Evolutionary conservation across 495 filamentous ascomycete species (phyloP), one percentile per base, ranked within the genome.

Genomic region (Aspergillus homomorphus): DNA sequence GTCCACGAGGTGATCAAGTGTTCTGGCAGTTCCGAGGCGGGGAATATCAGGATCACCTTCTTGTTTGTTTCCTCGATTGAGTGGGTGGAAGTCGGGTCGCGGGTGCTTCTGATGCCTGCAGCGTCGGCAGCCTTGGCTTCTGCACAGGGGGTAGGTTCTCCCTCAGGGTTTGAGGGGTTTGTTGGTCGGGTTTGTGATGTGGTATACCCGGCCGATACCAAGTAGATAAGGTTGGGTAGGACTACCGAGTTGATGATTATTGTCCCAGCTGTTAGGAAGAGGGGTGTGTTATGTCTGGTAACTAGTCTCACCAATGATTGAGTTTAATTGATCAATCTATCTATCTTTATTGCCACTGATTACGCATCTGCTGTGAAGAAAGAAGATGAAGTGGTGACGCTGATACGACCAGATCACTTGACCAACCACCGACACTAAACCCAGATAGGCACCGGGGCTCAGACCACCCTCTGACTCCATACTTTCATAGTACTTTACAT

Each of bases 61-160:
- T 84, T 87, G 44, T 84, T 98, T 54, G 73, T 89, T 14, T 84
- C 84, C 6, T 87, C 83, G 45, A 81, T 87, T 24, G 92, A 97
- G 67, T 98, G 91, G 88, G 77, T 97, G 43, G 89, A 96, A 70
- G 62, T 89, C 12, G 93, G 87, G 1, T 87, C 86, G 16, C 84
- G 83, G 56, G 87, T 97, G 21, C 74, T 98, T 53, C 77, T 98
- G 6, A 86, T 90, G 82, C 87, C 87, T 0, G 84, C 85, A 3
- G 80, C 72, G 5, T 73, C 75, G 51, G 63, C 68, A 5, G 62
- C 67, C 5, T 64, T 73, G 50, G 69, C 71, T 21, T 69, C 69
- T 38, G 63, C 71, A 5, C 61, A 65, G 23, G 68, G 61, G 0
- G 57, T 65, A 8, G 60, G 20, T 26, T 43, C 66, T 14, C 2